phyloP scores from a whole-genome alignment of 1,284 basidiomycete genomes.

The Earliella scabrosa region DNA sequence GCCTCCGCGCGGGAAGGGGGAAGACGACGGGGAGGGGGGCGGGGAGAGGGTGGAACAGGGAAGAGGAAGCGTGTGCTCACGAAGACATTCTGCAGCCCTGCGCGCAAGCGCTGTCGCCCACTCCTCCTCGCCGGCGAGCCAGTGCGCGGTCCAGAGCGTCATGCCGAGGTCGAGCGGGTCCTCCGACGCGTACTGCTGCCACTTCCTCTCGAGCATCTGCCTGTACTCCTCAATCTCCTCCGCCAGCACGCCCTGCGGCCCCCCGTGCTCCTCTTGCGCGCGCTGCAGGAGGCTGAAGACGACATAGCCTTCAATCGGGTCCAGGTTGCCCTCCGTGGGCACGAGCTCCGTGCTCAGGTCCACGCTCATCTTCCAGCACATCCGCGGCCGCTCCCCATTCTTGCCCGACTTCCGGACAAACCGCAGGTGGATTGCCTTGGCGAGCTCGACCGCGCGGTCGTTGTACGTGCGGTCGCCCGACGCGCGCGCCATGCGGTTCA shows the following conservation, averaged over 20 bases:
- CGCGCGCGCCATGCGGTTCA: conserved; percentile 30
- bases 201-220: conserved; percentile 30
- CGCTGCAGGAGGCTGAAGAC: conserved; percentile 32
- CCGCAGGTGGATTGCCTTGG: conserved; percentile 31
- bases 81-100: conserved; percentile 20
- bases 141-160: conserved; percentile 35
- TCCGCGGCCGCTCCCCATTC: conserved; percentile 17
- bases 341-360: conserved; percentile 28
- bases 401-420: conserved; percentile 27
- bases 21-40: too few relatives aligned
- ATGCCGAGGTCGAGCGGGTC: conserved; percentile 35
- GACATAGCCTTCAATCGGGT: conserved; percentile 29
- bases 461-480: conserved; percentile 32
- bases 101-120: conserved; percentile 28
- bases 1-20: too few relatives aligned
- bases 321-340: conserved; percentile 29
- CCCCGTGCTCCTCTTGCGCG: conserved; percentile 6
- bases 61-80: conserved; percentile 12
- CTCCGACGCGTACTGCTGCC: conserved; percentile 25
- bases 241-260: conserved; percentile 14
- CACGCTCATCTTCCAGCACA: conserved; percentile 33
- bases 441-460: conserved; percentile 32
- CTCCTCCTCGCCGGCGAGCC: conserved; percentile 25
- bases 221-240: conserved; percentile 30
- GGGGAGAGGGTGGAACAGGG: not conserved